phyloP scores from a whole-genome alignment of 306 rosid genomes.

The peach (Prunus persica) region DNA sequence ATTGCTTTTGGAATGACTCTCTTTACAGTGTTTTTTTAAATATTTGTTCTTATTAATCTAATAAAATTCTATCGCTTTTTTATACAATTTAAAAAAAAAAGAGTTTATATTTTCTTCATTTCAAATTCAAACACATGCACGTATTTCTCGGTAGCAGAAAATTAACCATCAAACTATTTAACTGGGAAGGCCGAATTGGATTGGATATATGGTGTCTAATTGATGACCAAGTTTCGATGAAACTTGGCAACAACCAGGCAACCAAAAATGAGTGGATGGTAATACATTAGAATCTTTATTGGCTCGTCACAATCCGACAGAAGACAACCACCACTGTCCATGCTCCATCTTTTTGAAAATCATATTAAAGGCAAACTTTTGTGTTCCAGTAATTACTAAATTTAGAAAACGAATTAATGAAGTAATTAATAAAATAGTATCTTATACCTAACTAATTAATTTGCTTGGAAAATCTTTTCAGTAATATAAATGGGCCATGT shows the following conservation, averaged over 20 bases:
- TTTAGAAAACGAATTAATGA: background rate
- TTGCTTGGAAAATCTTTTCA: too few relatives aligned
- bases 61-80: too few relatives aligned
- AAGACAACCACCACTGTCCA: constrained; percentile 2
- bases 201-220: constrained; percentile 9
- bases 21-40: too few relatives aligned
- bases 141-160: background rate
- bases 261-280: constrained; percentile 11
- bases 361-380: background rate
- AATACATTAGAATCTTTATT: constrained; percentile 1
- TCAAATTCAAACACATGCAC: background rate
- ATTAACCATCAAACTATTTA: background rate
- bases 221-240: background rate
- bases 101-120: background rate
- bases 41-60: too few relatives aligned
- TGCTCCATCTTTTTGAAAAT: background rate
- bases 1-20: too few relatives aligned
- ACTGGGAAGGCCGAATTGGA: background rate
- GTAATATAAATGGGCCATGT: background rate
- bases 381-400: background rate
- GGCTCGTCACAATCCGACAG: background rate
- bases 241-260: background rate
- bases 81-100: background rate
- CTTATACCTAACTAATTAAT: background rate
- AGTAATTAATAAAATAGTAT: background rate